These are phyloP conservation scores for Septoria linicola DNA, from an alignment of 2,329 filamentous ascomycete species.

Conservation along the genomic window DNA sequence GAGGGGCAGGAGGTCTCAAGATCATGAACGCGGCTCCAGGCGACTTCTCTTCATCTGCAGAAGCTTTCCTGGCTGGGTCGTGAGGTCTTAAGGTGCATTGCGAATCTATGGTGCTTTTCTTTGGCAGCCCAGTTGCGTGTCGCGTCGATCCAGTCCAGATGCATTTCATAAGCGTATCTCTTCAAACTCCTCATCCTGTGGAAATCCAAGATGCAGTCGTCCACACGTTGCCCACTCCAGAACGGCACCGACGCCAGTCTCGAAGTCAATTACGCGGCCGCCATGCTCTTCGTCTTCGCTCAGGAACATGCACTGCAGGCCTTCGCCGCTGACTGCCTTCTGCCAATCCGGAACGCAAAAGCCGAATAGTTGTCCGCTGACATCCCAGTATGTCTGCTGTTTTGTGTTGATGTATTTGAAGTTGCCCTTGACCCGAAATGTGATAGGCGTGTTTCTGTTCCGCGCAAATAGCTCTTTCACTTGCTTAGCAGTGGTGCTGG, in stretches of 20 bases:
- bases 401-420: conserved; percentile 40
- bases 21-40: neutral
- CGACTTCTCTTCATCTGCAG: no score
- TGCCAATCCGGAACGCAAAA: conserved; percentile 44
- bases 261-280: conserved; percentile 42
- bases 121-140: no score
- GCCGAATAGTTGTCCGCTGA: conserved; percentile 44
- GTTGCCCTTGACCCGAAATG: conserved; percentile 40
- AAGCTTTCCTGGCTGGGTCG: no score
- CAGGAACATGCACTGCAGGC: conserved; percentile 42
- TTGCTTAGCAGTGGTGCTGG: conserved; percentile 27
- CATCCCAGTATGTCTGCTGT: conserved; percentile 34
- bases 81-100: no score
- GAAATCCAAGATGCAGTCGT: conserved; percentile 46
- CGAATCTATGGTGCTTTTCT: no score
- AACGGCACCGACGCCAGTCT: conserved; percentile 36
- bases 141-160: no score
- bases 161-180: conserved; percentile 29
- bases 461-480: conserved; percentile 32
- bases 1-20: no score
- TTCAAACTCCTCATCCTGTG: conserved; percentile 44
- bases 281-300: conserved; percentile 38
- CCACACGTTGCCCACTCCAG: conserved; percentile 44
- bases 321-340: conserved; percentile 42
- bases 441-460: conserved; percentile 43